Conservation (phyloP, 2,329 filamentous ascomycete genomes). For the Chaetomiaceae sp. region DNA sequence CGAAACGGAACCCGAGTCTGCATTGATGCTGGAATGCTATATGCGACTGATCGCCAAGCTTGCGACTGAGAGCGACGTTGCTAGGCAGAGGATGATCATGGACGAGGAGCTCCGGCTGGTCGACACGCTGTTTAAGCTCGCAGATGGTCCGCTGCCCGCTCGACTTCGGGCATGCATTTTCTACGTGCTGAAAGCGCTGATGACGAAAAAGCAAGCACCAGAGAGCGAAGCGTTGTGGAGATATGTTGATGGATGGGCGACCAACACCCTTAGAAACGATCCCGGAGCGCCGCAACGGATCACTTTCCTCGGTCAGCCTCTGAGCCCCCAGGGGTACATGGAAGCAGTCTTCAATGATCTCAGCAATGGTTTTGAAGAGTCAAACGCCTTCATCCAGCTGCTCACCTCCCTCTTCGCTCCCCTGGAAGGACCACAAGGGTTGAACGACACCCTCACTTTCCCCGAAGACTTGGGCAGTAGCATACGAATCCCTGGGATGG, state of each 20-base stretch:
- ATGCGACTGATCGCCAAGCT: constrained; percentile 82
- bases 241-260: constrained; percentile 74
- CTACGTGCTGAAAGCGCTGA: constrained; percentile 66
- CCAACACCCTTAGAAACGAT: constrained; percentile 46
- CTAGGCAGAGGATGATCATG: constrained; percentile 68
- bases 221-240: constrained; percentile 74
- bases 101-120: constrained; percentile 62
- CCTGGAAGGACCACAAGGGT: constrained; percentile 51
- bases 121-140: constrained; percentile 71
- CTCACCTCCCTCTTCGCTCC: constrained; percentile 69
- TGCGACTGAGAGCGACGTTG: constrained; percentile 65
- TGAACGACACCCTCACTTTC: constrained; percentile 77
- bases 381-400: constrained; percentile 76
- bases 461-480: constrained; percentile 76
- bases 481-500: constrained; percentile 75
- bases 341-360: constrained; percentile 70
- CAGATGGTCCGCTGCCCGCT: constrained; percentile 69
- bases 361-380: constrained; percentile 75
- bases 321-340: constrained; percentile 38
- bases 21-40: constrained; percentile 96
- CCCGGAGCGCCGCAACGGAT: constrained; percentile 31
- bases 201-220: constrained; percentile 65
- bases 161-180: constrained; percentile 82
- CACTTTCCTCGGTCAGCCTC: constrained; percentile 15
- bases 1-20: constrained; percentile 82